A percentile compares a stretch with the other conserved stretches of the same genome.
phyloP scores from a whole-genome alignment of 2,329 filamentous ascomycete species.

The Colletotrichum sidae region DNA sequence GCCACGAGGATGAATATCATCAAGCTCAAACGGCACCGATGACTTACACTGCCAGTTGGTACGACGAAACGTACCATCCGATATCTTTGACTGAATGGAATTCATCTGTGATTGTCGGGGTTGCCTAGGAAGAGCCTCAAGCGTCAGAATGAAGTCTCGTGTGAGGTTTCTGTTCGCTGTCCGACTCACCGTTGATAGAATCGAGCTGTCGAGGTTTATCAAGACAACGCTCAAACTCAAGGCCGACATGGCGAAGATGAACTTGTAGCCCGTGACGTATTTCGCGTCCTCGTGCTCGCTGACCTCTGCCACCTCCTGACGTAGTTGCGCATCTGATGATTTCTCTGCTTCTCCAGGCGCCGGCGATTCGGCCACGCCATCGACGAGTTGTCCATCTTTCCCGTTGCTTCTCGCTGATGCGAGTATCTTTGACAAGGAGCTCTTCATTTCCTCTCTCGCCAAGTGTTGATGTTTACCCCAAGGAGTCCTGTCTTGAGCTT shows the following conservation, averaged over 20 bases:
- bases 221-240: conserved; percentile 11
- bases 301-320: no score
- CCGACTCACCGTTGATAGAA: conserved; percentile 9
- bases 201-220: conserved; percentile 8
- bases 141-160: background rate
- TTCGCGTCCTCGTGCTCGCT: no score
- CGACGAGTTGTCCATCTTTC: no score
- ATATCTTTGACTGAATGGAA: conserved; percentile 63
- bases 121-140: conserved; percentile 45
- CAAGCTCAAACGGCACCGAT: background rate
- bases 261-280: conserved; percentile 12
- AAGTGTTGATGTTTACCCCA: no score
- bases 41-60: conserved; percentile 58
- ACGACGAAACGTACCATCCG: conserved; percentile 66
- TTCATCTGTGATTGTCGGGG: conserved; percentile 61
- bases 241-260: conserved; percentile 7
- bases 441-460: no score
- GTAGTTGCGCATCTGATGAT: no score
- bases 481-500: no score
- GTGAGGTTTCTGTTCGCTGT: background rate
- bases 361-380: no score
- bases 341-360: no score
- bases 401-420: no score
- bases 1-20: conserved; percentile 18
- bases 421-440: no score